Evolutionary conservation across 768 basidiomycete genomes (phyloP), one percentile per base, ranked within the genome.

Genomic region (Lyophyllum shimeji): DNA sequence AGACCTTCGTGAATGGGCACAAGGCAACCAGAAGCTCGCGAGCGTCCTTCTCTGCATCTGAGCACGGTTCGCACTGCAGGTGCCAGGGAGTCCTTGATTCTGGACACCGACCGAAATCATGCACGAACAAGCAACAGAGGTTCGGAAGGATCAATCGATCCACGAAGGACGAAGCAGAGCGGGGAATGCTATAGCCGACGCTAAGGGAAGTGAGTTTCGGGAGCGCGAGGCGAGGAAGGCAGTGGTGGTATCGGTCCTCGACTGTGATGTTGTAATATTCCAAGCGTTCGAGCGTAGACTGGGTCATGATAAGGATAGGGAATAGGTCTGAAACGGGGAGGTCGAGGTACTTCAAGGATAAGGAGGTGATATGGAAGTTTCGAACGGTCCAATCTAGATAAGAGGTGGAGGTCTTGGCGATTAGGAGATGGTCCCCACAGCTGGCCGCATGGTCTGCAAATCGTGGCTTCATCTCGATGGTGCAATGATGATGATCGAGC

Each of bases 81-180:
- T 15, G 45, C 12, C 6, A n/a, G 25, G 52, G 52, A 18, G 54
- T 48, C 20, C 56, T 39, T 1, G 37, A 11, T 46, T 60, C 57
- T 8, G 59, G 49, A 23, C 54, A 63, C 29, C 55, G 51, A 40
- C 60, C 47, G 37, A 63, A 59, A 42, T 63, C 62, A 23, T 57
- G 62, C 11, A 63, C 46, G 5, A 46, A 24, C 12, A 55, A 44
- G 1, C 52, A 58, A 18, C 29, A 43, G n/a, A 63, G 55, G 34
- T 50, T 55, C 8, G 62, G 62, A 2, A 60, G 43, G 47, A 53
- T 40, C n/a, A 63, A 34, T 7, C 55, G 49, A 2, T 43, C 43
- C 25, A 57, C 33, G n/a, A 63, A 43, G 34, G 29, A 39, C 25
- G 39, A 53, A 2, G 57, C 57, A n/a, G 62, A 52, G 29, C 50